Conservation (phyloP, 2,329 filamentous ascomycete genomes). For the Beauveria pseudobassiana region DNA sequence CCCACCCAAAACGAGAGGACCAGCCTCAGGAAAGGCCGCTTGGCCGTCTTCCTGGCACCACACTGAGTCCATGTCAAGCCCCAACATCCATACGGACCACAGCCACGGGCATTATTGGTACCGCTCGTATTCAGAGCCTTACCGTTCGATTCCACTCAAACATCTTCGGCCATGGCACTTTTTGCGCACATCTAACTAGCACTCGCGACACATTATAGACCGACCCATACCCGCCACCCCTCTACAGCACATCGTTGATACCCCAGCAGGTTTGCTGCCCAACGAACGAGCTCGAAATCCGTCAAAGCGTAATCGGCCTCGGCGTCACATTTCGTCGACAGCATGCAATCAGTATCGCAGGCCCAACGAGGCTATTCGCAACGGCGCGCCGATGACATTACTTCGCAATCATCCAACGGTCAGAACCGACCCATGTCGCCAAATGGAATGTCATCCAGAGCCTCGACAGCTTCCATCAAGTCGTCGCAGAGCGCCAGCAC, state of each 20-base stretch:
- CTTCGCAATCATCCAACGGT: neutral
- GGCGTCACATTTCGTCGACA: neutral
- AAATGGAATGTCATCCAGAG: slow-evolving; percentile 3
- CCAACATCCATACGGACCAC: neutral
- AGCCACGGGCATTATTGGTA: neutral
- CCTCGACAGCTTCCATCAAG: slow-evolving; percentile 8
- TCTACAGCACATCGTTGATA: neutral
- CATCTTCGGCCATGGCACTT: slow-evolving; percentile 1
- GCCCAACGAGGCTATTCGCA: slow-evolving; percentile 8
- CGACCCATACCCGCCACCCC: neutral
- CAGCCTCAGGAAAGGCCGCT: neutral
- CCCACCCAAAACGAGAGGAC: slow-evolving; percentile 2
- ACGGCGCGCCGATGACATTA: neutral
- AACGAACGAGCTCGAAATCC: neutral
- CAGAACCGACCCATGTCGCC: slow-evolving; percentile 8
- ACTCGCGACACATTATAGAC: neutral
- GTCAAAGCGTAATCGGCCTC: neutral
- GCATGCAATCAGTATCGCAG: slow-evolving; percentile 2
- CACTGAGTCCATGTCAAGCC: neutral
- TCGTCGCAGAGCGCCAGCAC: slow-evolving; percentile 6
- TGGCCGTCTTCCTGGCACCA: neutral
- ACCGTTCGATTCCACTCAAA: neutral
- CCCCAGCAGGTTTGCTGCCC: neutral
- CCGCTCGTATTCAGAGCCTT: slow-evolving; percentile 4
- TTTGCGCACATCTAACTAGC: neutral